Evolutionary conservation across 768 basidiomycete species (phyloP), one percentile per base, ranked within the genome.

Genomic region (Rhizopogon sp.): DNA sequence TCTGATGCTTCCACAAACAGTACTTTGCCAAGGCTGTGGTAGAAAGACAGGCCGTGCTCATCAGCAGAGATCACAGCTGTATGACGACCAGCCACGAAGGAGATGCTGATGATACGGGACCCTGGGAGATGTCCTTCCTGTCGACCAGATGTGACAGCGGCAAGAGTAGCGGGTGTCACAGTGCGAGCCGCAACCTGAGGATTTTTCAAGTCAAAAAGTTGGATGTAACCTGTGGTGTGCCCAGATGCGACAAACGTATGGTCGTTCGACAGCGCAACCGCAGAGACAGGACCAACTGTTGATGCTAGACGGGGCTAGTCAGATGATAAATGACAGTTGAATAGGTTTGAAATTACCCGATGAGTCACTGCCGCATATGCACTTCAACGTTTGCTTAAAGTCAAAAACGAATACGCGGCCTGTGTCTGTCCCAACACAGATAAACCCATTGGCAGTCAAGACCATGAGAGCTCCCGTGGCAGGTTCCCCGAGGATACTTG

Each of bases 1-100:
- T 99, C 97, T 14, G 90, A 85, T 11, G 95, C 94, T 44, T 98
- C 95, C 6, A 99, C 87, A 60, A 97, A 97, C 13, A 98, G 77
- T 10, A 98, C 87, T 68, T 92, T 95, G 28, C 97, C 93, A 4
- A 99, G 74, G 53, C 88, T 90, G 70, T 98, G 95, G 66, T 92
- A 97, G 71, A 99, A 99, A 0, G 93, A 91, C 8, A 98, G 78
- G 0, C 97, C 97, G 60, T 79, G 73, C 55, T 96, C 90, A 66
- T 98, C 97, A 2, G 92, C 90, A 4, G 88, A 87, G 40, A 98
- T 83, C 49, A 98, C 80, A 5, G 93, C 94, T 2, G 97, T 98
- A 62, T 97, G 96, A 40, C 96, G 80, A 17, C 86, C 87, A 11
- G 91, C 93, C 7, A 98, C 82, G 64, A 99, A 99, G 29, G 83